A percentile compares a stretch with the other conserved stretches of the same genome.
phyloP scores from a whole-genome alignment of 2,329 filamentous ascomycete genomes.

The Penicillium fuscoglaucum region DNA sequence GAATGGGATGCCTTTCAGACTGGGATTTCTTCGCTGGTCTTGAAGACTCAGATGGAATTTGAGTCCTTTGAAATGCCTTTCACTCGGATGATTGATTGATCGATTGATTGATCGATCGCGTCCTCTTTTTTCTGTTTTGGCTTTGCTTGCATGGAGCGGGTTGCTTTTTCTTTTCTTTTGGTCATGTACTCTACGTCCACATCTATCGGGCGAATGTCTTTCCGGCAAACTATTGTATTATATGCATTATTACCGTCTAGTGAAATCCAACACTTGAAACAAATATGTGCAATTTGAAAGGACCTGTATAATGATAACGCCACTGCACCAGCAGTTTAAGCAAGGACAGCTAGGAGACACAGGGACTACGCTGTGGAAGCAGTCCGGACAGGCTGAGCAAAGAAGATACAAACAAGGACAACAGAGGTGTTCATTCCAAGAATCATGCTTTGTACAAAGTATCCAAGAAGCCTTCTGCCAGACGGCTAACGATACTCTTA shows the following conservation, averaged over 20 bases:
- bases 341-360: slow-evolving; percentile 7
- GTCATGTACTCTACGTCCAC: slow-evolving; percentile 11
- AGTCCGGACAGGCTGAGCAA: neutral
- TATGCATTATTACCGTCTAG: slow-evolving; percentile 4
- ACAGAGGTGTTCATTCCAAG: neutral
- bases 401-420: slow-evolving; percentile 12
- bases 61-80: neutral
- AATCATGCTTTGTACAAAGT: slow-evolving; percentile 80
- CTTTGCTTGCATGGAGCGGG: slow-evolving; percentile 18
- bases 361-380: neutral
- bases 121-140: slow-evolving; percentile 10
- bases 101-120: neutral
- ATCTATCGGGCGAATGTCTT: neutral
- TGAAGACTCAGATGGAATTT: neutral
- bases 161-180: slow-evolving; percentile 8
- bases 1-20: neutral
- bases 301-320: slow-evolving; percentile 20
- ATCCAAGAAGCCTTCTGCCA: slow-evolving; percentile 89
- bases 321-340: slow-evolving; percentile 5
- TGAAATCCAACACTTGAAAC: neutral
- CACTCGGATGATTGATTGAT: neutral
- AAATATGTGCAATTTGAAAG: slow-evolving; percentile 25
- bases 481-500: slow-evolving; percentile 87
- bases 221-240: slow-evolving; percentile 9
- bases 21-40: neutral